Evolutionary conservation across 768 basidiomycete species (phyloP).

Genomic region (Pleurotus citrinopileatus): DNA sequence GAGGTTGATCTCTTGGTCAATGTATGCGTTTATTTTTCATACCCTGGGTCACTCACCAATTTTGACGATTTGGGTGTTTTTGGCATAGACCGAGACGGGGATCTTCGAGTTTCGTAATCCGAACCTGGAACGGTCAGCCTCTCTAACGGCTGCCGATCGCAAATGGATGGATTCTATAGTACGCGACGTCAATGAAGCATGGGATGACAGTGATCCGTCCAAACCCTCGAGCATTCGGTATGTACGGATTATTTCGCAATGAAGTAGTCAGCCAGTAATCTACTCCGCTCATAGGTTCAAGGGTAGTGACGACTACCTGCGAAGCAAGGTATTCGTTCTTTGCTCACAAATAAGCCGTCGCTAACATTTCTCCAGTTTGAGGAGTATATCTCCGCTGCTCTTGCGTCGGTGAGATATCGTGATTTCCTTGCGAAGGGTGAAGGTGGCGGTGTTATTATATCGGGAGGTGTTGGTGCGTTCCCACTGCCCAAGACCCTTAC

Average conservation of each 20-base stretch:
- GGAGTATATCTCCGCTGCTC: constrained; percentile 88
- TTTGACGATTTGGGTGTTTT: neutral
- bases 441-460: constrained; percentile 60
- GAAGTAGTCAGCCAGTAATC: neutral
- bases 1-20: constrained; percentile 91
- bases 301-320: constrained; percentile 93
- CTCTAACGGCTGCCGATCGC: constrained; percentile 87
- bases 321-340: constrained; percentile 60
- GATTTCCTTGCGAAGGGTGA: constrained; percentile 78
- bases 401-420: constrained; percentile 87
- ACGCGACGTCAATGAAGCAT: constrained; percentile 79
- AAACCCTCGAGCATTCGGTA: constrained; percentile 63
- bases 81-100: constrained; percentile 77
- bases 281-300: constrained; percentile 63
- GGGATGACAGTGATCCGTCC: constrained; percentile 63
- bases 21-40: constrained; percentile 37
- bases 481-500: neutral
- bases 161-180: constrained; percentile 98
- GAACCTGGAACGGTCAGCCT: constrained; percentile 71
- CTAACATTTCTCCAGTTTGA: constrained; percentile 58
- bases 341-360: neutral
- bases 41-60: neutral
- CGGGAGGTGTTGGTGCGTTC: constrained; percentile 53
- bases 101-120: constrained; percentile 85
- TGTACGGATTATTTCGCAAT: constrained; percentile 28